Evolutionary conservation across 352 stramenopile genomes (phyloP).

Genomic region (Phytophthora sp.): DNA sequence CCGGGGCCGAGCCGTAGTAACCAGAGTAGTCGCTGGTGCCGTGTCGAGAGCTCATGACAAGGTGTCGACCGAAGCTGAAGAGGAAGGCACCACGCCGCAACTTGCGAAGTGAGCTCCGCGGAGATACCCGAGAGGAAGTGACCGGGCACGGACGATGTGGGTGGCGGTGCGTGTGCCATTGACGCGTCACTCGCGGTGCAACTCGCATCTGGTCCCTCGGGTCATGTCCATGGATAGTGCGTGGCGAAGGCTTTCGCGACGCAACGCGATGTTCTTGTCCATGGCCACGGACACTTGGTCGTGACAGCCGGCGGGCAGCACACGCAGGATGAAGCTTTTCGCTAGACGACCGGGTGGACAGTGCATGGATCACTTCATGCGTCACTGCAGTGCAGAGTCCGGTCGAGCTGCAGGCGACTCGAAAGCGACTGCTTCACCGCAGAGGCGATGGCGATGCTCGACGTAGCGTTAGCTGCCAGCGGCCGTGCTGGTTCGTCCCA

Average conservation of each 20-base stretch:
- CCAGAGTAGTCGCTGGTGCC: constrained; percentile 20
- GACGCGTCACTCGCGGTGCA: constrained; percentile 11
- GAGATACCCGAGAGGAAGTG: background rate
- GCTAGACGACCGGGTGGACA: background rate
- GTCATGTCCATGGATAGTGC: too few species aligned
- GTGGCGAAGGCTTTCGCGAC: background rate
- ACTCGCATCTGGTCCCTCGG: constrained; percentile 8
- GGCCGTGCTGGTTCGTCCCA: background rate
- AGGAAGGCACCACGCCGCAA: background rate
- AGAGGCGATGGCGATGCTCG: background rate
- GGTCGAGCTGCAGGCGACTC: background rate
- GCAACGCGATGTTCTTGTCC: background rate
- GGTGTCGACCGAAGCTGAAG: background rate
- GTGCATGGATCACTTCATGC: constrained; percentile 3
- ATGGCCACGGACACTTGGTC: background rate
- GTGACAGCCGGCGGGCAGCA: too few species aligned
- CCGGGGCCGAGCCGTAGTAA: constrained; percentile 25
- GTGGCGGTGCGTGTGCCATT: constrained; percentile 15
- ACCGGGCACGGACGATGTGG: constrained; percentile 4
- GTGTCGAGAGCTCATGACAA: constrained; percentile 28
- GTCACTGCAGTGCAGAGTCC: background rate
- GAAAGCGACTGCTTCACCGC: constrained; percentile 1
- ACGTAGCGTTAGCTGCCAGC: background rate
- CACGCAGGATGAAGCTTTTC: too few species aligned
- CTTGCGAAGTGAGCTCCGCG: constrained; percentile 22